phyloP scores from a whole-genome alignment of 139 green algal species.

The Closterium sp. region DNA sequence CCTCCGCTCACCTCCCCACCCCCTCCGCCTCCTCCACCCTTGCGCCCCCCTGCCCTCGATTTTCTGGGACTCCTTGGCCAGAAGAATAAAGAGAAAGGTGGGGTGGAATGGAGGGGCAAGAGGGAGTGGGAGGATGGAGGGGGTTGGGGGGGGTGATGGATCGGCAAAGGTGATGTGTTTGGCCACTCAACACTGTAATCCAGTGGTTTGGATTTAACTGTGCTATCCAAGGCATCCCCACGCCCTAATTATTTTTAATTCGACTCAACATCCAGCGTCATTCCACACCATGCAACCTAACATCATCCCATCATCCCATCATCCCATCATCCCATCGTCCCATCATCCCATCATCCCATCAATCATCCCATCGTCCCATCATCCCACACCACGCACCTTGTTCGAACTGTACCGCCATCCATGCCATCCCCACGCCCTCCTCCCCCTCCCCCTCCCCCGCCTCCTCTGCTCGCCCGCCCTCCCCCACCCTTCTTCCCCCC shows the following conservation, averaged over 20 bases:
- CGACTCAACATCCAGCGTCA: no score
- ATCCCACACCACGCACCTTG: not conserved
- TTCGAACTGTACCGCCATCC: not conserved
- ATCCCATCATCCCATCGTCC: not conserved
- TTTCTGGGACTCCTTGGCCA: not conserved
- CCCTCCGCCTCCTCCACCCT: slow-evolving; percentile 6
- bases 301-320: not conserved
- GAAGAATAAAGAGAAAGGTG: no score
- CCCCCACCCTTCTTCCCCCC: not conserved
- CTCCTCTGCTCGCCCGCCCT: not conserved
- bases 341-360: not conserved
- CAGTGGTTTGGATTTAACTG: no score
- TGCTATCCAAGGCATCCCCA: no score
- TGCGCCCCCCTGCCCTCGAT: not conserved
- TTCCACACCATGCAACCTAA: not conserved
- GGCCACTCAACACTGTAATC: no score
- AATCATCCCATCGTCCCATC: not conserved
- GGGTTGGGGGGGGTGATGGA: not conserved
- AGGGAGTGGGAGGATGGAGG: no score
- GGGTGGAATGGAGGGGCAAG: not conserved
- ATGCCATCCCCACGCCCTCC: not conserved
- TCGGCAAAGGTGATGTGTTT: no score
- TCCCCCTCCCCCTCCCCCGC: not conserved
- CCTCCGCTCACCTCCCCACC: slow-evolving; percentile 7
- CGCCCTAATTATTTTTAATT: no score